Evolutionary conservation across 148 eudicot species (phyloP), one percentile per base, ranked within the genome.

Genomic region (Amaranthus palmeri): DNA sequence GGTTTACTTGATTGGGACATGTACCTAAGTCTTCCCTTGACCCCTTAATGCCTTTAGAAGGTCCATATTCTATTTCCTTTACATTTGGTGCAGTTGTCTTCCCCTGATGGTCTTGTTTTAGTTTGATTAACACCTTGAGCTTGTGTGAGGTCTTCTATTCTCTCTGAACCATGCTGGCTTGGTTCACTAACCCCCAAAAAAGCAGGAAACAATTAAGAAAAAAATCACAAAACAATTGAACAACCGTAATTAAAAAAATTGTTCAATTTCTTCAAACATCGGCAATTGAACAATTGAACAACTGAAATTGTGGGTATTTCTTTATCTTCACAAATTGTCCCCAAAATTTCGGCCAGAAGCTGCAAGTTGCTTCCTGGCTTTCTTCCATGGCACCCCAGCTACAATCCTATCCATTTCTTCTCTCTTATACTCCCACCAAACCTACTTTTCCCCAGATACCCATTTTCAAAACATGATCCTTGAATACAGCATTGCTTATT

Each of bases 401-500:
- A 86, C 81, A 10, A 51, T 89, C 80, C 49, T 89, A 0, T 90
- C 97, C 47, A 7, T 47, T 3, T 3, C 25, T 43, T 83, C 95
- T 8, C 70, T 87, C 11, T n/a, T 82, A 54, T 25, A 77, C 49
- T 75, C 82, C 59, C 67, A 69, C 8, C 62, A 50, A 25, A 48
- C 4, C 18, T 88, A 87, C 62, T 72, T 88, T 48, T 70, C 95
- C 8, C 47, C 52, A 44, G 89, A 89, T 75, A 84, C 92, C 15
- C 66, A 59, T 5, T 69, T 60, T 14, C 88, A 89, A 4, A 79
- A 73, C 78, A 47, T 54, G 0, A 86, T 83, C 1, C 82, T 92
- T 5, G 97, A 92, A 51, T 92, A 83, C 78, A 92, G 97, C 79
- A 69, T 92, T 40, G 82, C 97, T 2, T 92, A 92, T 71, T 92